Conservation (phyloP, 306 rosid species). For the Begonia fuchsioides region DNA sequence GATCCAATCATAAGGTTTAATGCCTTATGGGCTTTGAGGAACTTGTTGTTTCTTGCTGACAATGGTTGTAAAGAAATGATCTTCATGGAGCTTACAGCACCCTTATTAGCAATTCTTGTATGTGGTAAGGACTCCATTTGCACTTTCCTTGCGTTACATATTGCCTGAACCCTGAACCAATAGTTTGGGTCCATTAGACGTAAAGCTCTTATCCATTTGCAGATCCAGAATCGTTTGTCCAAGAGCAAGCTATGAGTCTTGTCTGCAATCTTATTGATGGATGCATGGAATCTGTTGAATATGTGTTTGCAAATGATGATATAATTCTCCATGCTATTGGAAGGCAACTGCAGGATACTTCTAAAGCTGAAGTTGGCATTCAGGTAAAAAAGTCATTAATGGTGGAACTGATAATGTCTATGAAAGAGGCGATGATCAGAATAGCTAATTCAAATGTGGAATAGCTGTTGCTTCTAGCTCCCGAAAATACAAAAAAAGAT, state of each 20-base stretch:
- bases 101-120: slow-evolving; percentile 61
- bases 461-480: no score
- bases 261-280: slow-evolving; percentile 89
- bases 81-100: slow-evolving; percentile 53
- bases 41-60: slow-evolving; percentile 74
- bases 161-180: no score
- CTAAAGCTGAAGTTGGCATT: slow-evolving; percentile 51
- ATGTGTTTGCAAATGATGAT: slow-evolving; percentile 59
- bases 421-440: background rate
- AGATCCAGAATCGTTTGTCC: slow-evolving; percentile 83
- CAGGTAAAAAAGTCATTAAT: slow-evolving; percentile 52
- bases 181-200: no score
- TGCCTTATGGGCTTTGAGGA: slow-evolving; percentile 85
- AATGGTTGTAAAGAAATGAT: slow-evolving; percentile 43
- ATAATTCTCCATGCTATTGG: slow-evolving; percentile 62
- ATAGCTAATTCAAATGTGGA: no score
- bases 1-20: slow-evolving; percentile 59
- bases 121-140: slow-evolving; percentile 36
- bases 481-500: no score
- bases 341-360: slow-evolving; percentile 48
- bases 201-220: slow-evolving; percentile 8
- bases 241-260: slow-evolving; percentile 76
- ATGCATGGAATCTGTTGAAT: slow-evolving; percentile 43
- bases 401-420: background rate
- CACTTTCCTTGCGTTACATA: background rate